Evolutionary conservation across 2,329 filamentous ascomycete species (phyloP).

Genomic region (Fusarium paranaense): DNA sequence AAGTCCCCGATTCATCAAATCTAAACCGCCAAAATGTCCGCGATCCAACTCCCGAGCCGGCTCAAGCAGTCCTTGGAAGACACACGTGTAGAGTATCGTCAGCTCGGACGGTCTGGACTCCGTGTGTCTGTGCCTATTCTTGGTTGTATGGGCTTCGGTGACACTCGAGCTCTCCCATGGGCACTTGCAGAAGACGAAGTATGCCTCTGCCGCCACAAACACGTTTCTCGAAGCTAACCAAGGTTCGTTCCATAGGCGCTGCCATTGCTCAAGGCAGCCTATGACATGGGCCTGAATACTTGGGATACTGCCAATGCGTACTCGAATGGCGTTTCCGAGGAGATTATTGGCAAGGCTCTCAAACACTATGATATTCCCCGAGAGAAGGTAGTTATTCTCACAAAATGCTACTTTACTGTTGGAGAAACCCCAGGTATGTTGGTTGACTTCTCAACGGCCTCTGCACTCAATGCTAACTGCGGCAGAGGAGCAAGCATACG

Average conservation of each 20-base stretch:
- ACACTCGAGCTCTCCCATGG: background rate
- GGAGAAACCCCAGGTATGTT: constrained; percentile 49
- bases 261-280: constrained; percentile 17
- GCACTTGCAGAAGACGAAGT: background rate
- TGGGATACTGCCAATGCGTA: constrained; percentile 61
- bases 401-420: constrained; percentile 65
- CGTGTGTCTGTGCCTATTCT: constrained; percentile 19
- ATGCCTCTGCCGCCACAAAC: too few relatives aligned
- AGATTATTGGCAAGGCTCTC: constrained; percentile 68
- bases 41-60: background rate
- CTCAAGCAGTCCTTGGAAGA: background rate
- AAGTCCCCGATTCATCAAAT: too few relatives aligned
- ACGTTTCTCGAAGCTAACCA: too few relatives aligned
- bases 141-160: constrained; percentile 14
- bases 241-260: background rate
- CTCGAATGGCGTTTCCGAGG: constrained; percentile 65
- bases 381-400: constrained; percentile 67
- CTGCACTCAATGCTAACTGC: background rate
- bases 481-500: background rate
- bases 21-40: too few relatives aligned
- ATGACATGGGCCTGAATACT: constrained; percentile 16
- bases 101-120: constrained; percentile 6
- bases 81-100: background rate
- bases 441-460: too few relatives aligned
- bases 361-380: constrained; percentile 68